phyloP scores from a whole-genome alignment of 179 eudicot genomes.

The Actinidia chinensis region DNA sequence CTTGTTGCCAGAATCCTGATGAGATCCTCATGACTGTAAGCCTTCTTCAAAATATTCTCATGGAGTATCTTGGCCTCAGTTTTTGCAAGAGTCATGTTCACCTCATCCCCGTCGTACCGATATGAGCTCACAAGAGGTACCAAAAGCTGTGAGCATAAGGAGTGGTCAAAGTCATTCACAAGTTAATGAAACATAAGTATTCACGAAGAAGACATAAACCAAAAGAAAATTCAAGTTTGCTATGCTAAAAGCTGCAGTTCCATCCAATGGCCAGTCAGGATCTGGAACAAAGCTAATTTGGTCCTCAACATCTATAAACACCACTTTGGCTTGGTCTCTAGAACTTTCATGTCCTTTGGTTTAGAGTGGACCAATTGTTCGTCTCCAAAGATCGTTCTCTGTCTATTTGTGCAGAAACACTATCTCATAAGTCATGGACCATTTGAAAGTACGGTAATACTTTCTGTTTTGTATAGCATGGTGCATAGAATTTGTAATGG shows the following conservation, averaged over 20 bases:
- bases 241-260: too few relatives aligned
- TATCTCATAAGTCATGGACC: not conserved
- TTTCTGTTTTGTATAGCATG: not conserved
- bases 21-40: slow-evolving; percentile 65
- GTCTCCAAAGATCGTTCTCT: not conserved
- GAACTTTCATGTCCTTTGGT: not conserved
- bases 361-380: not conserved
- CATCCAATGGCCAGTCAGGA: too few relatives aligned
- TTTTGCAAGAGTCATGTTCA: slow-evolving; percentile 65
- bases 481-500: not conserved
- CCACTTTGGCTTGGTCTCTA: not conserved
- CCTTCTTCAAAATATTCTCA: slow-evolving; percentile 70
- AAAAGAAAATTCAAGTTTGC: too few relatives aligned
- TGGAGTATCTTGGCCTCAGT: slow-evolving; percentile 73
- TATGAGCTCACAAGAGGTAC: slow-evolving; percentile 73
- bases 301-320: not conserved
- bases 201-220: too few relatives aligned
- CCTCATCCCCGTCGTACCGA: slow-evolving; percentile 79
- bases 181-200: too few relatives aligned
- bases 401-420: not conserved
- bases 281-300: not conserved
- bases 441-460: not conserved
- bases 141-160: slow-evolving; percentile 49
- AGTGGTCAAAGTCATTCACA: too few relatives aligned
- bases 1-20: slow-evolving; percentile 77